phyloP scores from a whole-genome alignment of 108 stramenopile species.

The Epipyxis sp. region DNA sequence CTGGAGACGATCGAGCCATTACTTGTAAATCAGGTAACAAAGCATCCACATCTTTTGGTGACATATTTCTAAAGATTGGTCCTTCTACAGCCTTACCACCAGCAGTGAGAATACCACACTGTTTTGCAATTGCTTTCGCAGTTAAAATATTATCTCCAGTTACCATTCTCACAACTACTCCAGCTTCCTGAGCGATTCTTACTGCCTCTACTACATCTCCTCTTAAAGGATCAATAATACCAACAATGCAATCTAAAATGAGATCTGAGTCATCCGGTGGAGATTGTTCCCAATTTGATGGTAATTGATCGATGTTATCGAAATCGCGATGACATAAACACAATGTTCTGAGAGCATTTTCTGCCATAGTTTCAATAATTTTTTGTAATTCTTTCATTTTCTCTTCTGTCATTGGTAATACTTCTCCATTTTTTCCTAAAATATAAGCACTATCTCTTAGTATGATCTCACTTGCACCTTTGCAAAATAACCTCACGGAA shows the following conservation, averaged over 20 bases:
- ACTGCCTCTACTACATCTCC: slow-evolving; percentile 83
- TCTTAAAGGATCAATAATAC: slow-evolving; percentile 94
- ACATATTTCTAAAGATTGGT: slow-evolving; percentile 32
- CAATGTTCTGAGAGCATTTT: slow-evolving; percentile 44
- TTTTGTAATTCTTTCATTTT: slow-evolving; percentile 38
- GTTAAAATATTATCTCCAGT: slow-evolving; percentile 31
- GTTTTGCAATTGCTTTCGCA: slow-evolving; percentile 48
- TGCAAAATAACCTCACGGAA: slow-evolving; percentile 42
- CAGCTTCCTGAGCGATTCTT: slow-evolving; percentile 29
- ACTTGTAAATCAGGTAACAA: slow-evolving; percentile 58
- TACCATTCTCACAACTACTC: slow-evolving; percentile 28
- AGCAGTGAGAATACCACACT: slow-evolving; percentile 40
- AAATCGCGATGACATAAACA: slow-evolving; percentile 51
- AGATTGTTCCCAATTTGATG: slow-evolving; percentile 14
- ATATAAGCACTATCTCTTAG: slow-evolving; percentile 27
- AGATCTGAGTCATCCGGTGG: slow-evolving; percentile 38
- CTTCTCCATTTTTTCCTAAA: not conserved
- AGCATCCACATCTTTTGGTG: slow-evolving; percentile 33
- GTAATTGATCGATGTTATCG: not conserved
- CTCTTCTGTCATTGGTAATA: slow-evolving; percentile 27
- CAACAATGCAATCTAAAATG: slow-evolving; percentile 72
- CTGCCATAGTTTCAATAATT: slow-evolving; percentile 30
- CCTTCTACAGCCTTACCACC: slow-evolving; percentile 20
- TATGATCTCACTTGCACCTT: slow-evolving; percentile 52
- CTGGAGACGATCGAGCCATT: slow-evolving; percentile 84